These are phyloP conservation scores for Sporothrix curviconia DNA, from an alignment of 2,329 filamentous ascomycete species.

Conservation along the genomic window DNA sequence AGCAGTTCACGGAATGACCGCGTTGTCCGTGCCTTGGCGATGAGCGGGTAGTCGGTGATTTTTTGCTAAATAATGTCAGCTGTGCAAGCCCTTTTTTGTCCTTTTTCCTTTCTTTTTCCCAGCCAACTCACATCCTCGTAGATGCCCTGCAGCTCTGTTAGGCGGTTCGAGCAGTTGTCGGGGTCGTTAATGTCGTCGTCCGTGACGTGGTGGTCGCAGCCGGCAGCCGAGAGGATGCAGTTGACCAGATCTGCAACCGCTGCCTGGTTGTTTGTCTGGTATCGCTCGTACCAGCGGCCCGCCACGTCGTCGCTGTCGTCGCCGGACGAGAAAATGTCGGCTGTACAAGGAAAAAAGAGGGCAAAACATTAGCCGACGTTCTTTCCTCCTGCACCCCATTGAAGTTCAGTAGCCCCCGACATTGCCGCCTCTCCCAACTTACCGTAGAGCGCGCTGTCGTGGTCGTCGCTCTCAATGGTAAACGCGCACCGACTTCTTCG, in stretches of 20 bases:
- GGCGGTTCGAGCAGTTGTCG: slow-evolving; percentile 72
- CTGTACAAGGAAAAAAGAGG: slow-evolving; percentile 33
- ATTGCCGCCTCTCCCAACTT: too few species aligned
- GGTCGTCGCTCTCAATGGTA: slow-evolving; percentile 45
- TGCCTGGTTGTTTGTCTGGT: slow-evolving; percentile 45
- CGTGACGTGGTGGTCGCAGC: slow-evolving; percentile 72
- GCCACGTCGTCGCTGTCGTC: slow-evolving; percentile 51
- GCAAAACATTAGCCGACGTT: neutral
- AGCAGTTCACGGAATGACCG: slow-evolving; percentile 72
- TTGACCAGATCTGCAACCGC: slow-evolving; percentile 60
- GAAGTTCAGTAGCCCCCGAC: neutral
- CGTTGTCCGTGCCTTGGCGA: slow-evolving; percentile 70
- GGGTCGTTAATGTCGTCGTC: slow-evolving; percentile 81
- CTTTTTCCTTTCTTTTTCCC: too few species aligned
- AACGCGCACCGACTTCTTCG: slow-evolving; percentile 51
- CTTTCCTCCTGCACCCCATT: neutral
- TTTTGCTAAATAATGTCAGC: slow-evolving; percentile 45
- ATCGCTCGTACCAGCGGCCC: slow-evolving; percentile 53
- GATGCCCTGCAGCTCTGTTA: slow-evolving; percentile 80
- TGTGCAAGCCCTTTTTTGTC: neutral
- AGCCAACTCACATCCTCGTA: slow-evolving; percentile 64
- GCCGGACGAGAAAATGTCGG: slow-evolving; percentile 57
- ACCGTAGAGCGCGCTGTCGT: slow-evolving; percentile 52
- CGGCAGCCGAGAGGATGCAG: slow-evolving; percentile 63
- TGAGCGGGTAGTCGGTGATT: slow-evolving; percentile 85